Conservation (phyloP, 73 alveolate species). For the Paramecium primaurelia region DNA sequence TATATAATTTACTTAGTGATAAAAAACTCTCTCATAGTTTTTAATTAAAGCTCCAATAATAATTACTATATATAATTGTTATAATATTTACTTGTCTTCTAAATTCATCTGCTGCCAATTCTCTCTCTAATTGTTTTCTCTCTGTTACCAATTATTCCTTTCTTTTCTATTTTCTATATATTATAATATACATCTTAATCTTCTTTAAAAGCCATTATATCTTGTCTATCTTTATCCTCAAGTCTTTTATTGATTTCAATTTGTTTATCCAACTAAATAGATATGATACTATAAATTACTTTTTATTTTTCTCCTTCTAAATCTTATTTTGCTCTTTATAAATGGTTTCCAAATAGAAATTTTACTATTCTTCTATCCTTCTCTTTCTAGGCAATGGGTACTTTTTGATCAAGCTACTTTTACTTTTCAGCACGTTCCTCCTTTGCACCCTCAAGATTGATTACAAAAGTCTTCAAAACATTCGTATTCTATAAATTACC, state of each 20-base stretch:
- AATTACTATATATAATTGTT: not conserved
- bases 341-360: not conserved
- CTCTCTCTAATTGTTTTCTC: not conserved
- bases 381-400: not conserved
- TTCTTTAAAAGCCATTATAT: not conserved
- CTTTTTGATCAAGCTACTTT: conserved; percentile 51
- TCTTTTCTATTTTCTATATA: not conserved
- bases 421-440: conserved; percentile 51
- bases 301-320: not conserved
- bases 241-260: conserved; percentile 5
- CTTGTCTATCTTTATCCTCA: not conserved
- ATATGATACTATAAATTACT: not conserved
- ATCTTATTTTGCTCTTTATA: conserved; percentile 19
- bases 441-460: not conserved
- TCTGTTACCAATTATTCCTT: not conserved
- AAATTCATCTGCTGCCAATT: conserved; percentile 33
- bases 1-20: not conserved
- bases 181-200: not conserved
- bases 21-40: not conserved
- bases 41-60: not conserved
- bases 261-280: not conserved
- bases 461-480: not conserved
- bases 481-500: not conserved
- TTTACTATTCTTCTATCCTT: not conserved
- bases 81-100: not conserved